Percentiles rank a stretch among this genome's conserved stretches.
phyloP scores from a whole-genome alignment of 116 monocot genomes.

The Iris pallida region DNA sequence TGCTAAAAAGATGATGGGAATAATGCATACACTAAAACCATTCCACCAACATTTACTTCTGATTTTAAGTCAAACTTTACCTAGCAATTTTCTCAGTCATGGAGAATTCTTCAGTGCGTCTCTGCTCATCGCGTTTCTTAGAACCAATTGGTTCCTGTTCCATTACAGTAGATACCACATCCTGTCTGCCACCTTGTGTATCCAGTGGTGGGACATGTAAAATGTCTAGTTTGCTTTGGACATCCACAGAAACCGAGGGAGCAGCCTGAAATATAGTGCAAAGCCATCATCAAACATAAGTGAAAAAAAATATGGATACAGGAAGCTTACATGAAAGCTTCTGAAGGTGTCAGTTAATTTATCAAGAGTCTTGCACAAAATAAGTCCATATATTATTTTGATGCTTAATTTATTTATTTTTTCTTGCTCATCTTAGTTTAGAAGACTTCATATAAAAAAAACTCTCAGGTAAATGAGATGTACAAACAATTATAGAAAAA shows the following conservation, averaged over 20 bases:
- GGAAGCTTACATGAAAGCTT: too few species aligned
- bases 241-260: background rate
- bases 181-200: background rate
- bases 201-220: background rate
- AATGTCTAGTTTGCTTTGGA: background rate
- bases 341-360: background rate
- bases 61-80: conserved; percentile 1
- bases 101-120: conserved; percentile 3
- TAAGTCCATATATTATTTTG: background rate
- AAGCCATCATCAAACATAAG: background rate
- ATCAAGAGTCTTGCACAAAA: background rate
- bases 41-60: background rate
- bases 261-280: conserved; percentile 8
- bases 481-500: too few species aligned
- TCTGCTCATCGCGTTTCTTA: background rate
- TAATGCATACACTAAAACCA: background rate
- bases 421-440: too few species aligned
- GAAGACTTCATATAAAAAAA: too few species aligned
- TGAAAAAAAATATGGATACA: background rate
- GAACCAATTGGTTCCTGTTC: background rate
- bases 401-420: too few species aligned
- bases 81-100: conserved; percentile 3
- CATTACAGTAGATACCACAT: background rate
- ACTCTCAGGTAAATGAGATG: too few species aligned
- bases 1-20: background rate